These are phyloP conservation scores for Eudorina sp. DNA, from an alignment of 139 green algal genomes.

Conservation along the genomic window DNA sequence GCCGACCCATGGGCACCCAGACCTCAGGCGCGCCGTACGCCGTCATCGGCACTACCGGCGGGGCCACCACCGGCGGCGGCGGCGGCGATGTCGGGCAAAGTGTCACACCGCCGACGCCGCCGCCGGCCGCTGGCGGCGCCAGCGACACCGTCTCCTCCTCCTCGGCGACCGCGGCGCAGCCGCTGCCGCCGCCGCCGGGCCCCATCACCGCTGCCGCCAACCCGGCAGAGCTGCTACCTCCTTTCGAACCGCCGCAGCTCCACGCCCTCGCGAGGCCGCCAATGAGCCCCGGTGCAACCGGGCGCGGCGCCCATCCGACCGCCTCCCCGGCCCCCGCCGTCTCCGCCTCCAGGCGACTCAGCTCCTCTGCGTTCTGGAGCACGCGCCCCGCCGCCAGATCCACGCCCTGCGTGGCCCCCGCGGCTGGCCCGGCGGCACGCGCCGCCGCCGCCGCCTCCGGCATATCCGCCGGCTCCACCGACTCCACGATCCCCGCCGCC, in stretches of 20 bases:
- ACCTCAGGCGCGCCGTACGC: background rate
- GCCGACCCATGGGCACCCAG: background rate
- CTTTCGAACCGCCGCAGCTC: no score
- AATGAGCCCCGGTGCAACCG: no score
- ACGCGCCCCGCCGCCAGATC: background rate
- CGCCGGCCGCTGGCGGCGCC: background rate
- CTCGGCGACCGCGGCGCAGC: background rate
- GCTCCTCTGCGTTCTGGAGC: background rate
- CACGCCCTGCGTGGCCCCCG: background rate
- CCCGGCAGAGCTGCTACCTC: no score
- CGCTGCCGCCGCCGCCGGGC: no score
- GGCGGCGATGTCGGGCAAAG: no score
- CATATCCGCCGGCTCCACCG: no score
- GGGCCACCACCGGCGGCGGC: no score
- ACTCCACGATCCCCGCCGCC: background rate
- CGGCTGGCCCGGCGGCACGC: background rate
- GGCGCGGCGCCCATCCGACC: no score
- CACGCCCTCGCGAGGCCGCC: no score
- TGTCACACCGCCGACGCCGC: background rate
- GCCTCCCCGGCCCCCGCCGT: no score
- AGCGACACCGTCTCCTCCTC: background rate
- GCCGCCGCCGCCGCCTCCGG: no score
- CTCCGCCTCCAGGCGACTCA: background rate
- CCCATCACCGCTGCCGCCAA: no score
- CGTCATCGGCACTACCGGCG: background rate